Base-by-base conservation (phyloP, 805 yeast genomes). In the Candida pseudofarinosa region DNA sequence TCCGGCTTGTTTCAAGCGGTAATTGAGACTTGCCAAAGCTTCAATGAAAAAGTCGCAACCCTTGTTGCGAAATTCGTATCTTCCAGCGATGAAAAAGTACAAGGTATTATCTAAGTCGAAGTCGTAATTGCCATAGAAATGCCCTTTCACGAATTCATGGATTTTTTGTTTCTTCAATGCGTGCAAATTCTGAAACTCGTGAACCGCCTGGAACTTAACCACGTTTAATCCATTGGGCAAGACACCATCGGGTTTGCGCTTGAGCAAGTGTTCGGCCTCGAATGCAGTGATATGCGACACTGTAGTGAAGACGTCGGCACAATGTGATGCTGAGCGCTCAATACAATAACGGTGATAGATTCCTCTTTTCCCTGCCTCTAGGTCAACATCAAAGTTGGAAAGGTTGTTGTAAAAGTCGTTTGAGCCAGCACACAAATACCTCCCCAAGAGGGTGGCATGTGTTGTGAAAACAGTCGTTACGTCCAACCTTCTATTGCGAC, bases 211-310 rank as follows among this genome's bases (percentile, higher is more conserved):
- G 68, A 91, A 91, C 69, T 91, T 91, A 49, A 90, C 88, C 41
- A 91, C 98, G 60, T 91, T 91, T 49, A 91, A 75, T 18, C 99
- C 99, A 61, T 91, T 91, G 42, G 99, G 99, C 59, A 93, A 77
- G 17, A 91, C 97, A 3, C 99, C 99, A 60, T 91, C 99, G 1
- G 99, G 99, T 64, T 91, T 90, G 50, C 99, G 79, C 59, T 91
- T 93, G 52, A 91, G 75, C 63, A 91, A 73, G 63, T 90, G 95
- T 68, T 91, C 98, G 4, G 91, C 74, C 65, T 91, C 99, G 59
- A 80, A 86, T 1, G 98, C 98, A n/a, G 99, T 91, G 54, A 91
- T 93, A 59, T 91, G 95, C 8, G 96, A 88, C 8, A 91, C 99
- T 0, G 99, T 93, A 31, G 99, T 91, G 70, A 91, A 91, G 17